Base-by-base conservation (phyloP, 441 rosid species). In the Erodium moschatum region DNA sequence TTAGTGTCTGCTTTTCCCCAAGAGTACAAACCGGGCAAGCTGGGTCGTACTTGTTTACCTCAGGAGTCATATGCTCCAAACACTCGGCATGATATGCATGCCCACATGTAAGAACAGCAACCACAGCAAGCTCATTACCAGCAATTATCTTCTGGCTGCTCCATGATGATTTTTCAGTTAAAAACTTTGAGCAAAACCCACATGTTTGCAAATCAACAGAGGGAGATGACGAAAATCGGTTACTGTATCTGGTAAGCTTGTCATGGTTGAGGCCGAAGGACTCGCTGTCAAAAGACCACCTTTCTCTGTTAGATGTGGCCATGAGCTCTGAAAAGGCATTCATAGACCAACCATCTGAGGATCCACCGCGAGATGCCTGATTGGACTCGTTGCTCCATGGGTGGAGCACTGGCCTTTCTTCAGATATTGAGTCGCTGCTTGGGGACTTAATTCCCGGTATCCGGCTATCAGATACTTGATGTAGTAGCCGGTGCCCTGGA, bases 21-120 rank as follows among this genome's bases (percentile, higher is more conserved):
- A 88, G 67, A 20, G 89, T 88, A 75, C 99, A 94, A 66, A 94
- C 63, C 5, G 97, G 99, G 81, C 99, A 94, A 20, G 86, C 75
- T 6, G 99, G 99, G 76, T 94, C 97, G 54, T 87, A 94, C 78
- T 91, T 91, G 76, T 81, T 77, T 48, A 86, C 73, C 73, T 91
- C 97, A 35, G 76, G 81, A 0, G 99, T 94, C 88, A 91, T 77
- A 63, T 79, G 84, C 76, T 94, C 99, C 86, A 94, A 83, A 86
- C 99, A 94, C 42, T 94, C 97, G 54, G 96, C 92, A 70, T 94
- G 99, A 79, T 88, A 91, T 70, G 84, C 89, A 81, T 94, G 99
- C 15, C 97, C 97, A 65, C 99, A 94, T 6, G 74, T 81, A 74
- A 94, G 79, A 73, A 94, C 85, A 40, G 97, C 82, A 50, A 89